These are phyloP conservation scores for Helenozyma rhizophorensis DNA, from an alignment of 805 yeast species.

Conservation along the genomic window DNA sequence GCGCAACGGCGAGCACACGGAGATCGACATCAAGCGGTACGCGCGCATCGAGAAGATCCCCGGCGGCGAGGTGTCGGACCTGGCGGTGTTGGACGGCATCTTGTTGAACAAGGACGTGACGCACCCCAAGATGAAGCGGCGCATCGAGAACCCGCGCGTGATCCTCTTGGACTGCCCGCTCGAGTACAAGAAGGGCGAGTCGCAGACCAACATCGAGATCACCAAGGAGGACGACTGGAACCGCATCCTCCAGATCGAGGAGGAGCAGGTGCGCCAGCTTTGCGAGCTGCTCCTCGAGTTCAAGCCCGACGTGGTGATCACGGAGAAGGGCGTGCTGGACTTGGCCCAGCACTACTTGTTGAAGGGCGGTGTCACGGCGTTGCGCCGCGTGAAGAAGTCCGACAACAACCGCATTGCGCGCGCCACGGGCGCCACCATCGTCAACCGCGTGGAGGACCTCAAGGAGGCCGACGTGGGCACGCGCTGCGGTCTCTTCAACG, in stretches of 20 bases:
- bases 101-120: slow-evolving; percentile 93
- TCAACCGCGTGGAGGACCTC: slow-evolving; percentile 91
- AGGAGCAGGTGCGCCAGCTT: slow-evolving; percentile 86
- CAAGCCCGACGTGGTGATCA: slow-evolving; percentile 91
- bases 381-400: slow-evolving; percentile 91
- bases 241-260: slow-evolving; percentile 92
- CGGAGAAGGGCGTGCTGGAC: slow-evolving; percentile 98
- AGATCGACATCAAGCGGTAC: slow-evolving; percentile 90
- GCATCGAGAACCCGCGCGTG: slow-evolving; percentile 83
- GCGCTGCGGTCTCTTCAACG: slow-evolving; percentile 84
- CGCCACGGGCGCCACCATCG: slow-evolving; percentile 97
- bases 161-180: slow-evolving; percentile 91
- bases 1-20: slow-evolving; percentile 59
- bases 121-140: slow-evolving; percentile 97
- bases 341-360: slow-evolving; percentile 94
- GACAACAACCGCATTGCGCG: slow-evolving; percentile 96
- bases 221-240: slow-evolving; percentile 96
- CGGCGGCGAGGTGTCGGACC: slow-evolving; percentile 94
- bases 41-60: slow-evolving; percentile 94
- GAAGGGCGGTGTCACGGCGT: slow-evolving; percentile 87
- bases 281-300: slow-evolving; percentile 81
- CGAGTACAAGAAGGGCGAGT: slow-evolving; percentile 98
- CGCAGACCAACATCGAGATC: slow-evolving; percentile 96
- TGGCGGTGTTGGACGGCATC: slow-evolving; percentile 84
- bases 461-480: slow-evolving; percentile 88